A percentile compares a stretch with the other conserved stretches of the same genome.
Conservation (phyloP, 2,329 filamentous ascomycete species). For the Stachybotrys chlorohalonatus region DNA sequence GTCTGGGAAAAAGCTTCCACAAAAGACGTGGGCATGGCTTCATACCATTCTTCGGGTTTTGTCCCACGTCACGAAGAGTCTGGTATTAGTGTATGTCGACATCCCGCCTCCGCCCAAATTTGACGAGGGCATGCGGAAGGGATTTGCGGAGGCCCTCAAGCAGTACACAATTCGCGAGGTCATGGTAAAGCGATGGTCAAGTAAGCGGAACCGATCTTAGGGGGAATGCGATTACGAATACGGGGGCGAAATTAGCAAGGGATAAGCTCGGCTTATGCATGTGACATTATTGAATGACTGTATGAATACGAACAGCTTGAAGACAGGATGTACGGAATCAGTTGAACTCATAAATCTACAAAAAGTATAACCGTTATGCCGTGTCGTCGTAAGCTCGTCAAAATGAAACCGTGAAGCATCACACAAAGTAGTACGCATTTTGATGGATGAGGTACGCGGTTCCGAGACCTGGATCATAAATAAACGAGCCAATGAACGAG, state of each 20-base stretch:
- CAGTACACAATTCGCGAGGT: slow-evolving; percentile 74
- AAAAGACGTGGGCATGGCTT: slow-evolving; percentile 67
- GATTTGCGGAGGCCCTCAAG: slow-evolving; percentile 55
- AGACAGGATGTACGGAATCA: neutral
- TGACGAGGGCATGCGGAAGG: slow-evolving; percentile 32
- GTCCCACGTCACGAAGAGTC: slow-evolving; percentile 79
- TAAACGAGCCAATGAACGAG: neutral
- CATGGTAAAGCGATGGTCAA: slow-evolving; percentile 72
- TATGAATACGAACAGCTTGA: neutral
- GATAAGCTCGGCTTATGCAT: neutral
- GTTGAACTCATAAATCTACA: too few species aligned
- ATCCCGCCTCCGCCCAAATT: slow-evolving; percentile 59
- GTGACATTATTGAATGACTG: neutral
- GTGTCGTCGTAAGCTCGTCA: too few species aligned
- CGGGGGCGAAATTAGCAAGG: neutral
- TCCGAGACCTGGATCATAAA: too few species aligned
- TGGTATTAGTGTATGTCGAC: slow-evolving; percentile 87
- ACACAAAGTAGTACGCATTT: too few species aligned
- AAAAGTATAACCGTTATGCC: too few species aligned
- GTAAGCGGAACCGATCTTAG: slow-evolving; percentile 56
- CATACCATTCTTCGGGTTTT: slow-evolving; percentile 87
- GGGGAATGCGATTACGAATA: neutral
- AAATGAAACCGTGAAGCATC: too few species aligned
- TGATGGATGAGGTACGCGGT: too few species aligned
- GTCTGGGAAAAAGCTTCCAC: slow-evolving; percentile 38